Percentiles rank a stretch among this genome's conserved stretches.
Conservation (phyloP, 257 asterid genomes). For the Plantago ovata region DNA sequence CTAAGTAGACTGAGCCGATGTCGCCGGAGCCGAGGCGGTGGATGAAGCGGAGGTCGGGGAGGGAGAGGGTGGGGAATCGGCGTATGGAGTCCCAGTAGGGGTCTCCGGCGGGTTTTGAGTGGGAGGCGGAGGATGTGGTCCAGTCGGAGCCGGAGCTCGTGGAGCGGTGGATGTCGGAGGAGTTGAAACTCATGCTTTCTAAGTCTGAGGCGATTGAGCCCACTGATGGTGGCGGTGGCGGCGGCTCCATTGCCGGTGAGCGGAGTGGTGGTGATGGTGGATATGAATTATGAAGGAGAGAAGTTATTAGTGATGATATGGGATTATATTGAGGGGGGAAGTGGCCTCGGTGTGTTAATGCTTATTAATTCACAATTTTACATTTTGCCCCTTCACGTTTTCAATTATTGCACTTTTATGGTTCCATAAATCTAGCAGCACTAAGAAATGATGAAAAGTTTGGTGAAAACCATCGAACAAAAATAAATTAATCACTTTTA, state of each 20-base stretch:
- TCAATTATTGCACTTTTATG: too few relatives aligned
- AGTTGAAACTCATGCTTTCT: constrained; percentile 88
- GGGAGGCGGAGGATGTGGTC: constrained; percentile 59
- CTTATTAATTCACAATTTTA: neutral
- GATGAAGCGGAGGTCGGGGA: constrained; percentile 84
- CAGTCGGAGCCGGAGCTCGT: constrained; percentile 88
- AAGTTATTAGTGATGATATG: too few relatives aligned
- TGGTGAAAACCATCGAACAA: too few relatives aligned
- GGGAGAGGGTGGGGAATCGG: constrained; percentile 43
- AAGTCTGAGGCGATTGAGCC: constrained; percentile 80
- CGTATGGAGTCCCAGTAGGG: constrained; percentile 74
- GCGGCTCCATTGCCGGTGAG: constrained; percentile 2
- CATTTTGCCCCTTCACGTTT: too few relatives aligned
- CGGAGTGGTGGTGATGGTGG: neutral
- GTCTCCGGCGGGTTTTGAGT: constrained; percentile 56
- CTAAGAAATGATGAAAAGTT: too few relatives aligned
- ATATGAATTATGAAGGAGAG: neutral
- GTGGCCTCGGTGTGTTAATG: too few relatives aligned
- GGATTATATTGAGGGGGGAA: too few relatives aligned
- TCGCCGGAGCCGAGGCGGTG: constrained; percentile 93
- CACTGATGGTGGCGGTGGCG: constrained; percentile 62
- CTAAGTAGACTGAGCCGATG: constrained; percentile 84
- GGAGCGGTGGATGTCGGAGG: constrained; percentile 84
- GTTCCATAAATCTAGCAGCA: too few relatives aligned
- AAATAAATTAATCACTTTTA: too few relatives aligned